Evolutionary conservation across 192 early-diverging fungal genomes (phyloP).

Genomic region (Umbelopsis isabellina): DNA sequence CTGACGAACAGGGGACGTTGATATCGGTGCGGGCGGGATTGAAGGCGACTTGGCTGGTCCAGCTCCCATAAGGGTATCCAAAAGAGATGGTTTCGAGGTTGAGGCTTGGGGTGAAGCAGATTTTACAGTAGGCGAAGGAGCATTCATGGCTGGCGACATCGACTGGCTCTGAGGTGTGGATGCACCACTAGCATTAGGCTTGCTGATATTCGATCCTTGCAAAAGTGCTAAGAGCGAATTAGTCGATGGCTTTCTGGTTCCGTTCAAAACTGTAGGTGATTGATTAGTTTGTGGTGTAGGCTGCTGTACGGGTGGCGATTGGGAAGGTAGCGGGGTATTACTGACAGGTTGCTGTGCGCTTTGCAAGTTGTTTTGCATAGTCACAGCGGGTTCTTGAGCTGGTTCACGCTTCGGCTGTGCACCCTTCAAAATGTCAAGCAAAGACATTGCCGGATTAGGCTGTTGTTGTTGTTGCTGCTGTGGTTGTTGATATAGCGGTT

Average conservation of each 20-base stretch:
- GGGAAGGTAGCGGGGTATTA: neutral
- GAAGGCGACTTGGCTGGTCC: neutral
- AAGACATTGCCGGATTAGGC: neutral
- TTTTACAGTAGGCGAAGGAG: neutral
- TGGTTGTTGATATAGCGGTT: conserved; percentile 1
- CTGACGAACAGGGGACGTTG: neutral
- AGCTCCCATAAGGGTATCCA: conserved; percentile 10
- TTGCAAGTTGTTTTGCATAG: neutral
- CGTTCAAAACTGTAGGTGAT: neutral
- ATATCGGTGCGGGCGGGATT: neutral
- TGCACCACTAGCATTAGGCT: neutral
- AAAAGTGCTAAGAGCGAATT: neutral
- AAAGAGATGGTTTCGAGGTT: neutral
- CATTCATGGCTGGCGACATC: neutral
- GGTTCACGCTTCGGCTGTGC: neutral
- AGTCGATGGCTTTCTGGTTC: neutral
- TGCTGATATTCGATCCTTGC: neutral
- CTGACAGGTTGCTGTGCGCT: neutral
- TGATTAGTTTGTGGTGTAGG: neutral
- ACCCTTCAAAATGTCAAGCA: conserved; percentile 5
- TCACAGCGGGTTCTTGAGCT: neutral
- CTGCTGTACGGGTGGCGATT: neutral
- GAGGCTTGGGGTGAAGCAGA: neutral
- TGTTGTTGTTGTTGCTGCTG: conserved; percentile 14
- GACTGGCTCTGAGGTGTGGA: neutral